Base-by-base conservation (phyloP, 306 rosid species). In the Spatholobus suberectus region DNA sequence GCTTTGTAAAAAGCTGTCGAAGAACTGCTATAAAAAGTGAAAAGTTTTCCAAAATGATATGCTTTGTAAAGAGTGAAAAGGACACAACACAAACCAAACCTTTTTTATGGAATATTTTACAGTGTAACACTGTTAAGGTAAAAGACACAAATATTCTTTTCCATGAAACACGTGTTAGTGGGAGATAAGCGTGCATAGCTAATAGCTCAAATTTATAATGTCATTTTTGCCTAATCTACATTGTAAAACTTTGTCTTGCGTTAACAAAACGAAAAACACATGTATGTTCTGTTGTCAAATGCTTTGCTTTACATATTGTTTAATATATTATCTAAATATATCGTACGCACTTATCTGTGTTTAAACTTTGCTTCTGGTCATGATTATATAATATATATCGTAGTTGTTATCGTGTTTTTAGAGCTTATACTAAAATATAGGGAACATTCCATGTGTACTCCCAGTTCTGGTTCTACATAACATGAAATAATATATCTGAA, bases 161-260 rank as follows among this genome's bases (percentile, higher is more conserved):
- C 21, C 55, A 70, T 14, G 21, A 23, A 24, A 7, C 47, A 20
- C 5, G n/a, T 24, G 51, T 7, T 13, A 26, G 13, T 23, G 38
- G 14, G 40, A 43, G 40, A 70, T 40, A 44, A 13, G 14, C 23
- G 75, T 24, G 3, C 35, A 70, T 26, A 24, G 37, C 37, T 20
- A 44, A 40, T 70, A 14, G 75, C 58, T 70, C 35, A 23, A 43
- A n/a, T n/a, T 18, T 43, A 70, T 43, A 44, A 67, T 13, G 76
- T 14, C 40, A 70, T 61, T 44, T 14, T 70, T 70, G 38, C 57
- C 3, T 26, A 70, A 26, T 46, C 38, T 9, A 47, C 76, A 24
- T 49, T 18, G 62, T 13, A 9, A 72, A 71, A 29, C 76, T 47
- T 46, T 26, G 26, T 3, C 23, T 43, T 46, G 35, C 4, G 20